These are phyloP conservation scores for Beauveria medogensis DNA, from an alignment of 2,329 filamentous ascomycete species.

Conservation along the genomic window DNA sequence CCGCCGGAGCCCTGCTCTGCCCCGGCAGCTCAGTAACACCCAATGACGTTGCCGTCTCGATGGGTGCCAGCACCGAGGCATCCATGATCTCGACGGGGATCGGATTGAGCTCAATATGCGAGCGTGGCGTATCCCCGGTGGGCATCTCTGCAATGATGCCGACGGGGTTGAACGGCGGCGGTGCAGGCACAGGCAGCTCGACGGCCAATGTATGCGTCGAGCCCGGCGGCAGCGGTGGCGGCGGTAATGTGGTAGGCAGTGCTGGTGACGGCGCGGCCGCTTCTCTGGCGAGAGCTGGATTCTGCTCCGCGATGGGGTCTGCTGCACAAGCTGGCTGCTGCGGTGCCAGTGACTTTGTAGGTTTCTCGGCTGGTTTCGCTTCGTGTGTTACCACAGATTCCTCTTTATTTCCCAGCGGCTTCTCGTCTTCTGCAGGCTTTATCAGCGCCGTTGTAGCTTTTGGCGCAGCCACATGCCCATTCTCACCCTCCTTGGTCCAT, in stretches of 20 bases:
- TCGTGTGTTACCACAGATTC: rapidly evolving
- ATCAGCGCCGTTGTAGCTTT: no score
- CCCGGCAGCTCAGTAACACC: conserved; percentile 32
- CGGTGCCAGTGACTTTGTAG: no score
- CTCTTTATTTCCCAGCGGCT: background rate
- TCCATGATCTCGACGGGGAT: conserved; percentile 38
- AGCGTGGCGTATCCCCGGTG: conserved; percentile 32
- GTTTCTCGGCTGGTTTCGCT: no score
- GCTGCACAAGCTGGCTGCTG: background rate
- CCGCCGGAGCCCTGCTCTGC: conserved; percentile 20
- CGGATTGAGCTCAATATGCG: conserved; percentile 35
- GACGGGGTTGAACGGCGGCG: conserved; percentile 28
- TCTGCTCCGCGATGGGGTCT: background rate
- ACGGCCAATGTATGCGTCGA: background rate
- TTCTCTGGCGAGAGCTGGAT: no score
- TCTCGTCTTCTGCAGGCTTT: no score
- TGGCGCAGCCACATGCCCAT: background rate
- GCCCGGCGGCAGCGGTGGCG: background rate
- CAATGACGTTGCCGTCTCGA: conserved; percentile 19
- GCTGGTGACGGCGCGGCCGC: background rate
- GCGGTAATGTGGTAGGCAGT: background rate
- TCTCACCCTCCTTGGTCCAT: background rate
- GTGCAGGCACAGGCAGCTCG: conserved; percentile 14
- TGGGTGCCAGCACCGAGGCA: conserved; percentile 27
- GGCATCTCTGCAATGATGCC: conserved; percentile 41